These are phyloP conservation scores for Remersonia thermophila DNA, from an alignment of 2,329 filamentous ascomycete genomes.

Conservation along the genomic window DNA sequence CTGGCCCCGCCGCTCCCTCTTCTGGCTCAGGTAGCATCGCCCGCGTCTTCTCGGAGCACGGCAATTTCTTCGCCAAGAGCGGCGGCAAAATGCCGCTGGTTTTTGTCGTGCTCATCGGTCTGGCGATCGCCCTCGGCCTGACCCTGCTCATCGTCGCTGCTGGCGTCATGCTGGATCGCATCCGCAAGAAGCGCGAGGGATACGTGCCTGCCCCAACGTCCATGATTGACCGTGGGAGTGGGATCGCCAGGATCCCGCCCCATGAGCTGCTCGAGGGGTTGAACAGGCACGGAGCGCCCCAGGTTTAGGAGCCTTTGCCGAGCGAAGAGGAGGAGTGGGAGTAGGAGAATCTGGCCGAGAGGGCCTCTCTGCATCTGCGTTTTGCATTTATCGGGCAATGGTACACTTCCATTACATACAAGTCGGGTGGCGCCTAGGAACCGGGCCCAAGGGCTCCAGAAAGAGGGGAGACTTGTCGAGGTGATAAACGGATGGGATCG, in stretches of 20 bases:
- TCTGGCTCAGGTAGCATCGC: slow-evolving; percentile 44
- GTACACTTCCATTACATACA: no score
- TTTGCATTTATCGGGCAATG: no score
- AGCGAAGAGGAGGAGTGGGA: neutral
- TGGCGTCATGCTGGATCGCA: slow-evolving; percentile 62
- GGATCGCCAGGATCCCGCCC: slow-evolving; percentile 48
- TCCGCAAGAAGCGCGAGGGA: slow-evolving; percentile 65
- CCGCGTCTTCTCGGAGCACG: slow-evolving; percentile 70
- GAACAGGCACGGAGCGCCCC: slow-evolving; percentile 36
- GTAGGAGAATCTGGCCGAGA: no score
- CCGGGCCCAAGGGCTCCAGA: no score
- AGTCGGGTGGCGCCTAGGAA: no score
- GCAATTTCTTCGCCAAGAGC: slow-evolving; percentile 56
- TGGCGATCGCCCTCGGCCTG: slow-evolving; percentile 64
- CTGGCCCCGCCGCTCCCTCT: slow-evolving; percentile 34
- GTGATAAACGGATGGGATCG: no score
- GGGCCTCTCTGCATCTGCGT: no score
- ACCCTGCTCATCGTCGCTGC: slow-evolving; percentile 67
- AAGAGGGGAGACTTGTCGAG: no score
- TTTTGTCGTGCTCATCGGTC: slow-evolving; percentile 67
- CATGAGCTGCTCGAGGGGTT: slow-evolving; percentile 46
- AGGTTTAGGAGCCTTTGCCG: slow-evolving; percentile 27
- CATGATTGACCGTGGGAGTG: slow-evolving; percentile 47
- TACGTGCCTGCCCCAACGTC: slow-evolving; percentile 65
- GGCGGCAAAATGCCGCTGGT: slow-evolving; percentile 54